Conservation (phyloP, 495 filamentous ascomycete genomes). For the Lepraria neglecta region DNA sequence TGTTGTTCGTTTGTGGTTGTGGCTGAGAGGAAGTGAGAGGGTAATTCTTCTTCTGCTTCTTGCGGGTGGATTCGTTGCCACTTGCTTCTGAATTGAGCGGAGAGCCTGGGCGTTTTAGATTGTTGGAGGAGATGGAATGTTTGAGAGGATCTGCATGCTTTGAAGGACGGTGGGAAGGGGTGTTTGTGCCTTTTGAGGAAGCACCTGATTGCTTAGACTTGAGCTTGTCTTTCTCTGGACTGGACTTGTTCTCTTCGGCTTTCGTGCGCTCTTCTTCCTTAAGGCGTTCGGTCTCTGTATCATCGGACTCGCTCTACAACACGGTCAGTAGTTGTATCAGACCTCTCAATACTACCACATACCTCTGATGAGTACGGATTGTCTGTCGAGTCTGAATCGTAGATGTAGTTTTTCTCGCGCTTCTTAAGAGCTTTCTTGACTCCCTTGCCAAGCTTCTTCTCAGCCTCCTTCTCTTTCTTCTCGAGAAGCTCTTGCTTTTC, state of each 20-base stretch:
- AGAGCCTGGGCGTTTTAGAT: slow-evolving; percentile 79
- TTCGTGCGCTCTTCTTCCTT: slow-evolving; percentile 69
- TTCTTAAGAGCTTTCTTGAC: slow-evolving; percentile 73
- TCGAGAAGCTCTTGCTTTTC: slow-evolving; percentile 70
- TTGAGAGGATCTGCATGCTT: slow-evolving; percentile 47
- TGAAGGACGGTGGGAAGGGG: slow-evolving; percentile 59
- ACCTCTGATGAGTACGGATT: slow-evolving; percentile 66
- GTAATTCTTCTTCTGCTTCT: slow-evolving; percentile 76
- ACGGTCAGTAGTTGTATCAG: slow-evolving; percentile 10
- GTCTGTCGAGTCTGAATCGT: slow-evolving; percentile 65
- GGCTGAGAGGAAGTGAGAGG: slow-evolving; percentile 33
- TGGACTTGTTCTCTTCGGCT: slow-evolving; percentile 47
- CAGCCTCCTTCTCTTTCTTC: slow-evolving; percentile 59
- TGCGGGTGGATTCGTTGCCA: slow-evolving; percentile 80
- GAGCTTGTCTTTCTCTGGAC: slow-evolving; percentile 30
- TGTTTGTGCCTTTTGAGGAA: slow-evolving; percentile 65
- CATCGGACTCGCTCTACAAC: slow-evolving; percentile 32
- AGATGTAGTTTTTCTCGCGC: slow-evolving; percentile 77
- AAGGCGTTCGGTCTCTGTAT: slow-evolving; percentile 43
- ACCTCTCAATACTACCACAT: slow-evolving; percentile 20
- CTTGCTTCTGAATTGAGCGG: slow-evolving; percentile 82
- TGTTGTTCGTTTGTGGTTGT: slow-evolving; percentile 35
- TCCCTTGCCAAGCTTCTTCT: slow-evolving; percentile 63
- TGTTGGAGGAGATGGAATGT: slow-evolving; percentile 48
- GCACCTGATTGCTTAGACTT: slow-evolving; percentile 47